phyloP scores from a whole-genome alignment of 2,329 filamentous ascomycete genomes.

The Ophiocordyceps unilateralis region DNA sequence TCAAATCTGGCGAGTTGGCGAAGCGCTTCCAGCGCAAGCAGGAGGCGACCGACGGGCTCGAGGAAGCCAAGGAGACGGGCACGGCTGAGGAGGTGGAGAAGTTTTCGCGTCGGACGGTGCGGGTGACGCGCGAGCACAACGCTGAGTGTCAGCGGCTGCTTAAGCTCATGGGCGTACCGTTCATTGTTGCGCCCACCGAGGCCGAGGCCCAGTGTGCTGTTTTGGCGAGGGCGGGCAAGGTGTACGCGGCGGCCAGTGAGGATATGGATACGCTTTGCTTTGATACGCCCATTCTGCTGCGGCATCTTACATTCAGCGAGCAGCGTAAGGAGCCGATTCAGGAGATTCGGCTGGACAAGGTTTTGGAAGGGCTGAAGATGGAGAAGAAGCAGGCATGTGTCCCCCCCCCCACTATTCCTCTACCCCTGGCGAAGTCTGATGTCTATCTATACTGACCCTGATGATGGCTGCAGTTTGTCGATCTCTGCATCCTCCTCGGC shows the following conservation, averaged over 20 bases:
- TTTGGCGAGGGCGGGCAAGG: slow-evolving; percentile 67
- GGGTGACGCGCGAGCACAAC: slow-evolving; percentile 94
- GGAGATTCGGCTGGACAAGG: slow-evolving; percentile 78
- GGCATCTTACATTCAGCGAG: slow-evolving; percentile 93
- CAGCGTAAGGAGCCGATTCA: slow-evolving; percentile 95
- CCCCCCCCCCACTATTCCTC: no score
- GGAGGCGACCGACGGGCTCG: slow-evolving; percentile 74
- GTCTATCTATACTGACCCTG: slow-evolving; percentile 1
- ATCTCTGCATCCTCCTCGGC: slow-evolving; percentile 91
- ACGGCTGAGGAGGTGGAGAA: slow-evolving; percentile 97
- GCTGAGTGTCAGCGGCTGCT: slow-evolving; percentile 86
- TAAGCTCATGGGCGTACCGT: slow-evolving; percentile 80
- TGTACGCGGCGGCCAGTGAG: slow-evolving; percentile 95
- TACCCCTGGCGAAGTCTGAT: no score
- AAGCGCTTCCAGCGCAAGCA: slow-evolving; percentile 92
- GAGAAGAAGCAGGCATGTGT: slow-evolving; percentile 57
- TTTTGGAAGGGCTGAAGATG: slow-evolving; percentile 77
- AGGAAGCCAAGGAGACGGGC: slow-evolving; percentile 93
- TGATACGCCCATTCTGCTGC: slow-evolving; percentile 72
- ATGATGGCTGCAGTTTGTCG: slow-evolving; percentile 54
- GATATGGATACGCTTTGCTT: slow-evolving; percentile 96
- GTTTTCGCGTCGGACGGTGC: slow-evolving; percentile 81
- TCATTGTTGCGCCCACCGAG: slow-evolving; percentile 97
- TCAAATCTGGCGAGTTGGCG: slow-evolving; percentile 92
- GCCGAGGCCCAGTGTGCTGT: slow-evolving; percentile 95